A percentile compares a stretch with the other conserved stretches of the same genome.
phyloP scores from a whole-genome alignment of 2,329 filamentous ascomycete genomes.

The Botrytis cinerea region DNA sequence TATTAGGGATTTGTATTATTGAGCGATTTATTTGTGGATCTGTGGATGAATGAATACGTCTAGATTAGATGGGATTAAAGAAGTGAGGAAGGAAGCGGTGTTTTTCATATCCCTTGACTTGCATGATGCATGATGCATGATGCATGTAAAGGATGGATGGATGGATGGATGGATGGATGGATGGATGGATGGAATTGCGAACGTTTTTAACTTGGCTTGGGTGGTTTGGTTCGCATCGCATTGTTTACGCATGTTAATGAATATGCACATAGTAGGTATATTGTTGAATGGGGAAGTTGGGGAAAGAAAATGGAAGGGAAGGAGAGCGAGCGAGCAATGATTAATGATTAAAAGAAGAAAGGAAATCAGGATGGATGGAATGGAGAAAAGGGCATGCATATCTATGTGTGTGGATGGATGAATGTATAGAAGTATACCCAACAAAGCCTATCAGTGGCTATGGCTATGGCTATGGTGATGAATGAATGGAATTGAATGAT shows the following conservation, averaged over 20 bases:
- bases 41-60: not conserved
- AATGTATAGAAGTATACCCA: not conserved
- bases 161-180: not conserved
- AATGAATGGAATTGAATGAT: not conserved
- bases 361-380: not conserved
- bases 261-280: not conserved
- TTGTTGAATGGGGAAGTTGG: not conserved
- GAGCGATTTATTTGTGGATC: not conserved
- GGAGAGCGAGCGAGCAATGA: not conserved
- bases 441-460: not conserved
- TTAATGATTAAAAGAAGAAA: not conserved
- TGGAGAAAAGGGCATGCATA: not conserved
- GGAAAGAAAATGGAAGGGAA: not conserved
- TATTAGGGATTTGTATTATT: conserved; percentile 37
- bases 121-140: too few relatives aligned
- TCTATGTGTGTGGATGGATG: not conserved
- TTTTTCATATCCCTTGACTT: not conserved
- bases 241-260: not conserved
- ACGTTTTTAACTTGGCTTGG: not conserved
- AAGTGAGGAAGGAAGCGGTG: not conserved
- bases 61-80: not conserved
- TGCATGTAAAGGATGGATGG: not conserved
- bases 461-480: not conserved
- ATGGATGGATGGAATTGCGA: not conserved
- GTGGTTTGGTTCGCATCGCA: not conserved